These are phyloP conservation scores for Blastobotrys elegans DNA, from an alignment of 1,139 yeast genomes.

Conservation along the genomic window DNA sequence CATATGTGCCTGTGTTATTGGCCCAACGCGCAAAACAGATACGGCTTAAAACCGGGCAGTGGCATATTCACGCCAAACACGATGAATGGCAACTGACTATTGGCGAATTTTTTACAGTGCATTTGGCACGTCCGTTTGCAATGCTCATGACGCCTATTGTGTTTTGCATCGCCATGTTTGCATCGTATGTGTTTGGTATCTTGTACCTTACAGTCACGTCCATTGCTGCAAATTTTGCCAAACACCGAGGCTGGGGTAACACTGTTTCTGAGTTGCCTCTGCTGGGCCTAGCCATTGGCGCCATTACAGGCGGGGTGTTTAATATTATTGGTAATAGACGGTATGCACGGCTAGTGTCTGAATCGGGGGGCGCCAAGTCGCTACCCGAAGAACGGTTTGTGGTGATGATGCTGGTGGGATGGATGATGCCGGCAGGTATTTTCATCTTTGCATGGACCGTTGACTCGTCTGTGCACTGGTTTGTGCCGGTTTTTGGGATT, in stretches of 20 bases:
- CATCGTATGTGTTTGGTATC: slow-evolving; percentile 45
- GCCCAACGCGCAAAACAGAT: slow-evolving; percentile 51
- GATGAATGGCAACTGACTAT: slow-evolving; percentile 41
- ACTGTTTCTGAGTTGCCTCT: slow-evolving; percentile 52
- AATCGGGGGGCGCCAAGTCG: slow-evolving; percentile 37
- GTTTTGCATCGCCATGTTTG: slow-evolving; percentile 39
- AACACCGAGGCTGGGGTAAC: slow-evolving; percentile 36
- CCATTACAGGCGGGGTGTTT: slow-evolving; percentile 46
- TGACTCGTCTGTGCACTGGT: slow-evolving; percentile 59
- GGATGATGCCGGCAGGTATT: slow-evolving; percentile 59
- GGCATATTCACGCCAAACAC: slow-evolving; percentile 40
- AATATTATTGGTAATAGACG: slow-evolving; percentile 36
- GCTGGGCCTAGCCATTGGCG: slow-evolving; percentile 53
- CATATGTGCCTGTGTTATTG: slow-evolving; percentile 64
- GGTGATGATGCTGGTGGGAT: slow-evolving; percentile 42
- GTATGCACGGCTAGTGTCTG: slow-evolving; percentile 34
- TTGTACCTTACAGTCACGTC: slow-evolving; percentile 41
- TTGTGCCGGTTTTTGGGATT: slow-evolving; percentile 65
- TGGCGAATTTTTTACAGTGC: slow-evolving; percentile 37
- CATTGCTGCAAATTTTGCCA: slow-evolving; percentile 34
- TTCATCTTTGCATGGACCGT: slow-evolving; percentile 76
- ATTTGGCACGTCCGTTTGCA: slow-evolving; percentile 41
- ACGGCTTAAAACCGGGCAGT: slow-evolving; percentile 57
- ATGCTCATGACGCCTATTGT: slow-evolving; percentile 46
- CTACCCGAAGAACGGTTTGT: slow-evolving; percentile 60